phyloP scores from a whole-genome alignment of 768 basidiomycete genomes.

The Pleurotus sapidus region DNA sequence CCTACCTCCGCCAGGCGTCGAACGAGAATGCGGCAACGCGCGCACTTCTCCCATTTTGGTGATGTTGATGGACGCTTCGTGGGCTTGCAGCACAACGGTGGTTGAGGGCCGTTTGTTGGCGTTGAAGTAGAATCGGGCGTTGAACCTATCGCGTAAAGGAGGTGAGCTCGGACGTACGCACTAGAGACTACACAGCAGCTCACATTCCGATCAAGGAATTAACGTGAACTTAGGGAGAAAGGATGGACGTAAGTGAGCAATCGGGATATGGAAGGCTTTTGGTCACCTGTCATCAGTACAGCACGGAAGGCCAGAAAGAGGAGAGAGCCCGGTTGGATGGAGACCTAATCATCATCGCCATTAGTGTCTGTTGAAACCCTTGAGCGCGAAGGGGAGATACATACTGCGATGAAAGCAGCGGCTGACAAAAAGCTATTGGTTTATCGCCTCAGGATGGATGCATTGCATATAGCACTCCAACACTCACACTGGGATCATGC shows the following conservation, averaged over 20 bases:
- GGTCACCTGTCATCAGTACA: constrained; percentile 2
- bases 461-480: no score
- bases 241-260: no score
- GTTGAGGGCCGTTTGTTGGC: background rate
- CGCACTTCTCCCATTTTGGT: constrained; percentile 1
- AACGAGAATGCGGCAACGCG: background rate
- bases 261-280: no score
- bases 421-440: background rate
- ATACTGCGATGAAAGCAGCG: constrained; percentile 2
- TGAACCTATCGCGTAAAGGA: background rate
- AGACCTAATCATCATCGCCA: background rate
- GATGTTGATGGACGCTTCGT: background rate
- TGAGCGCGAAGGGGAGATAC: background rate
- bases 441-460: background rate
- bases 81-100: constrained; percentile 1
- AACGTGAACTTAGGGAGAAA: background rate
- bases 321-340: background rate
- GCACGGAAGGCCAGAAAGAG: background rate
- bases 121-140: constrained; percentile 1
- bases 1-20: background rate
- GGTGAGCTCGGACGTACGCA: background rate
- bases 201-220: constrained; percentile 2
- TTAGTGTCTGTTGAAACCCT: background rate
- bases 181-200: background rate
- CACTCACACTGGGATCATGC: background rate